A percentile compares a stretch with the other conserved stretches of the same genome.
These are phyloP conservation scores for Hevea brasiliensis DNA, from an alignment of 345 rosid genomes.

Conservation along the genomic window DNA sequence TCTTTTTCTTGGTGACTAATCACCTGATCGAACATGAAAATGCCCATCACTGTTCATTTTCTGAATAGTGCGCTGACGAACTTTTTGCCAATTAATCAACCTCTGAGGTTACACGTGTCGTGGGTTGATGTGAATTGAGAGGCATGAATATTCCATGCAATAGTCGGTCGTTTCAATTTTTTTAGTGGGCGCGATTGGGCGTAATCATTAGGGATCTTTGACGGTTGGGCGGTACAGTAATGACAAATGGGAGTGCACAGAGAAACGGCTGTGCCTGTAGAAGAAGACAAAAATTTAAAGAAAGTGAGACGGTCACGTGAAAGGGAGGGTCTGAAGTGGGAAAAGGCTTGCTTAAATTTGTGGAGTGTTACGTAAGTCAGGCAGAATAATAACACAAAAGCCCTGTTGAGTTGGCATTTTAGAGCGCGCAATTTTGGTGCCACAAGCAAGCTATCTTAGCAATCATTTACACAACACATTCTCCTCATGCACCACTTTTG, in stretches of 20 bases:
- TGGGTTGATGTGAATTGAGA: neutral
- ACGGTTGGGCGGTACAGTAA: neutral
- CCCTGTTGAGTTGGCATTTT: neutral
- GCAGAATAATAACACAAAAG: neutral
- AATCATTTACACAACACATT: neutral
- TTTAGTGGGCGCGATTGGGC: too few species aligned
- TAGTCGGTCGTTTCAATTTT: too few species aligned
- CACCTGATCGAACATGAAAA: too few species aligned
- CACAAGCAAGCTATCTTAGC: neutral
- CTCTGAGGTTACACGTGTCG: constrained; percentile 1
- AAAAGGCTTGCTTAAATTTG: neutral
- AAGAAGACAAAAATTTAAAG: neutral
- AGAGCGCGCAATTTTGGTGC: constrained; percentile 17
- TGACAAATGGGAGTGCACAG: neutral
- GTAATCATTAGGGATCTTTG: neutral
- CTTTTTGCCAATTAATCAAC: too few species aligned
- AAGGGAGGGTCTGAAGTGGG: neutral
- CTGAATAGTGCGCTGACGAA: too few species aligned
- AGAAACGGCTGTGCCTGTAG: constrained; percentile 8
- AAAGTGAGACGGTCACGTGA: constrained; percentile 16
- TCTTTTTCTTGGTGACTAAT: neutral
- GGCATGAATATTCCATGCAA: constrained; percentile 8
- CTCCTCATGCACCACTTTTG: neutral
- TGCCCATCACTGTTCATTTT: too few species aligned
- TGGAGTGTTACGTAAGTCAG: neutral